Evolutionary conservation across 495 filamentous ascomycete genomes (phyloP).

Genomic region (Aspergillus saccharolyticus): DNA sequence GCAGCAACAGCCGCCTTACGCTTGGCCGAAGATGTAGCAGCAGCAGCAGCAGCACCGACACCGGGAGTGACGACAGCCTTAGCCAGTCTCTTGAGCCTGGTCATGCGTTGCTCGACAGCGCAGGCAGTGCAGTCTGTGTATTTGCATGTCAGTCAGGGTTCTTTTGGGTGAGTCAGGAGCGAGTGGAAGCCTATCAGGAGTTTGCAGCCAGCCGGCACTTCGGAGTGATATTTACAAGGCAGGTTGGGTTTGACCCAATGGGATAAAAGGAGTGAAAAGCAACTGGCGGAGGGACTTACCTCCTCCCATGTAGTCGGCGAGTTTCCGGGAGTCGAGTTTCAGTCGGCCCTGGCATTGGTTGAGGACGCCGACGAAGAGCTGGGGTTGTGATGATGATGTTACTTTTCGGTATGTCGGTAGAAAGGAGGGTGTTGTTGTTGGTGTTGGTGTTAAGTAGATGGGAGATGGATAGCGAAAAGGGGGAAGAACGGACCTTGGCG

Average conservation of each 20-base stretch:
- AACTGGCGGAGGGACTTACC: not conserved
- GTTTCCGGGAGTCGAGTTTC: not conserved
- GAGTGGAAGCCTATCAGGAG: too few relatives aligned
- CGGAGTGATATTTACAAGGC: too few relatives aligned
- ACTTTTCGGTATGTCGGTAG: not conserved
- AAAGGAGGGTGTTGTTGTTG: too few relatives aligned
- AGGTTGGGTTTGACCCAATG: too few relatives aligned
- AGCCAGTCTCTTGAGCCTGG: conserved; percentile 1
- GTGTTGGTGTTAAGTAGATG: not conserved
- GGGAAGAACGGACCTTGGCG: not conserved
- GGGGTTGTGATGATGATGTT: not conserved
- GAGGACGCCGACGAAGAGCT: conserved; percentile 10
- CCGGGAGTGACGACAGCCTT: not conserved
- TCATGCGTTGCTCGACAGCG: conserved; percentile 11
- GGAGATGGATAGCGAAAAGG: not conserved
- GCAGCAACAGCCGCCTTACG: not conserved
- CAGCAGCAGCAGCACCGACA: not conserved
- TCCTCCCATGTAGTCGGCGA: conserved; percentile 7
- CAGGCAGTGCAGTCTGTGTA: conserved; percentile 13
- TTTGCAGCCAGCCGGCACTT: too few relatives aligned
- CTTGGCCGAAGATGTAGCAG: not conserved
- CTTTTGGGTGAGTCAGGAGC: too few relatives aligned
- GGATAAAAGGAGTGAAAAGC: too few relatives aligned
- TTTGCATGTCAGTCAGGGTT: too few relatives aligned
- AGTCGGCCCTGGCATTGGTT: not conserved